Conservation (phyloP, 768 basidiomycete species). For the Filobasidium floriforme region DNA sequence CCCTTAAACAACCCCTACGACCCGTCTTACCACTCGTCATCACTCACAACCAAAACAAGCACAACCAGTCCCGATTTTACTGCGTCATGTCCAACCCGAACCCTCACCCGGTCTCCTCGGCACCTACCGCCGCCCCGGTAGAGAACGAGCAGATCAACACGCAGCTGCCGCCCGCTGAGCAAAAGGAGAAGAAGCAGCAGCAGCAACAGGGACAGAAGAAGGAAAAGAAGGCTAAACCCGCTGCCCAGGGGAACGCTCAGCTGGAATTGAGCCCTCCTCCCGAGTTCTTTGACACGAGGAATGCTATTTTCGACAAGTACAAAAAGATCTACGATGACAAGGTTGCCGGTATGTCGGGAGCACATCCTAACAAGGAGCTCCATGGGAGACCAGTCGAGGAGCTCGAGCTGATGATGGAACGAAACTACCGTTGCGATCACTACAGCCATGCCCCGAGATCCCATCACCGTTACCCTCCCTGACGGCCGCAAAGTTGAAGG, state of each 20-base stretch:
- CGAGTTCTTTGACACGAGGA: slow-evolving; percentile 77
- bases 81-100: slow-evolving; percentile 13
- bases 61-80: background rate
- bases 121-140: slow-evolving; percentile 10
- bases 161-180: slow-evolving; percentile 7
- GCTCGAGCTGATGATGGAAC: background rate
- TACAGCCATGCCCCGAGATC: slow-evolving; percentile 63
- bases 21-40: background rate
- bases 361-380: no score
- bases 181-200: background rate
- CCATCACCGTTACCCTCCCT: slow-evolving; percentile 73
- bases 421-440: background rate
- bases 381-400: no score
- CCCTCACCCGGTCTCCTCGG: slow-evolving; percentile 7
- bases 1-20: background rate
- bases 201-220: slow-evolving; percentile 22
- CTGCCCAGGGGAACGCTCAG: slow-evolving; percentile 6
- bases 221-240: slow-evolving; percentile 28
- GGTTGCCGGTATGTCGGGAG: slow-evolving; percentile 58
- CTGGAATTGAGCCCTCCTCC: slow-evolving; percentile 55
- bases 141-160: slow-evolving; percentile 1
- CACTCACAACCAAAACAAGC: background rate
- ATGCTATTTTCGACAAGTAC: slow-evolving; percentile 79
- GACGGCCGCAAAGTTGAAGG: slow-evolving; percentile 79
- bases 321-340: slow-evolving; percentile 76